Base-by-base conservation (phyloP, 2,329 filamentous ascomycete genomes). In the Cadophora gregata region DNA sequence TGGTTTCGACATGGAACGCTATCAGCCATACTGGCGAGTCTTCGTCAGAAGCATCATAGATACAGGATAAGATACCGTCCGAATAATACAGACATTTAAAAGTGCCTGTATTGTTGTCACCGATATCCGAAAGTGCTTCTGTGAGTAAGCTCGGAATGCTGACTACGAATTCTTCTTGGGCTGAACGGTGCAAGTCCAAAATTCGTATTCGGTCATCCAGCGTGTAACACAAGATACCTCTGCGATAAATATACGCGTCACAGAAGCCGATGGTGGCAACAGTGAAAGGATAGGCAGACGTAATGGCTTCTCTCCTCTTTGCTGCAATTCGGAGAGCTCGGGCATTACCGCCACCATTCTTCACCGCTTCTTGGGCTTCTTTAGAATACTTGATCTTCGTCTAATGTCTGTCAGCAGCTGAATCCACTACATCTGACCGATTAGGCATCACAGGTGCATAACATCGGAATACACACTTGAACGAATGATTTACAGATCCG, bases 181-280 rank as follows among this genome's bases (percentile, higher is more conserved):
- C 79, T 0, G 82, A 81, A 8, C 75, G 73, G 70, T 87, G 84
- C 21, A 92, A 78, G 67, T 90, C 81, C 58, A 90, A 80, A 29
- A 92, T 76, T 3, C 86, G 84, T 29, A 93, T 80, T 45, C 77
- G 79, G 56, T 79, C 78, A 60, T 83, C 81, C 48, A 82, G 75
- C 12, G 86, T 83, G 74, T 93, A 90, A 71, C 89, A 92, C 19
- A 93, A 78, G 12, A 86, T 81, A 6, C 90, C 89, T 65, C 87
- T 82, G 21, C 81, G 80, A 75, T 90, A 93, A 1, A 88, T 76
- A 76, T 89, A 92, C 3, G 82, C 81, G 27, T 87, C 83, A 3
- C 84, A 88, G 62, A 86, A 80, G 3, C 84, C 90, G 36, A 93
- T 74, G 0, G 88, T 79, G 2, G 84, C 84, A 19, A 85, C 84